phyloP scores from a whole-genome alignment of 1,284 basidiomycete species.

The Trametes pubescens region DNA sequence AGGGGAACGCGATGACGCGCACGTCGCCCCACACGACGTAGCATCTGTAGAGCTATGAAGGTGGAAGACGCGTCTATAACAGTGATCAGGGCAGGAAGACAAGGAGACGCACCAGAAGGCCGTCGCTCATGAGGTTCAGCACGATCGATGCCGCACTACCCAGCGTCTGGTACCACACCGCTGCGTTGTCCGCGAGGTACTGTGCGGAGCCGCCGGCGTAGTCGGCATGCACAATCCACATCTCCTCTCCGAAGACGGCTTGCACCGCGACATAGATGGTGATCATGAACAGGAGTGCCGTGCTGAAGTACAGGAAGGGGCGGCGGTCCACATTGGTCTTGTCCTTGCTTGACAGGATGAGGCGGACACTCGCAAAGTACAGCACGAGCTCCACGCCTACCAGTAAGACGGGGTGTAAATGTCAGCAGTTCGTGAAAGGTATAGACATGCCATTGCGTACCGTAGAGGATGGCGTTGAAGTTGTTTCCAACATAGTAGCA shows the following conservation, averaged over 20 bases:
- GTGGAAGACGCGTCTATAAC: not conserved
- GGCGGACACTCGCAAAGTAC: conserved; percentile 18
- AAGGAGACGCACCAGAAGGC: conserved; percentile 24
- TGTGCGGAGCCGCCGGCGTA: conserved; percentile 27
- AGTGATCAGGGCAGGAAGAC: not conserved
- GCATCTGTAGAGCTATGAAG: conserved; percentile 22
- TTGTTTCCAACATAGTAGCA: conserved; percentile 22
- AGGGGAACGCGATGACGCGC: conserved; percentile 16
- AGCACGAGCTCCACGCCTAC: conserved; percentile 26
- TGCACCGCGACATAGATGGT: conserved; percentile 30
- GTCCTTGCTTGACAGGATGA: conserved; percentile 9
- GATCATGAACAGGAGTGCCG: conserved; percentile 24
- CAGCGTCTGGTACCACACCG: conserved; percentile 34
- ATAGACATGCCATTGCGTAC: not conserved
- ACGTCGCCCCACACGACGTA: conserved; percentile 26
- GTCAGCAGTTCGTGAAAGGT: not conserved
- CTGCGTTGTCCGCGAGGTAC: conserved; percentile 25
- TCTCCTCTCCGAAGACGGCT: conserved; percentile 29
- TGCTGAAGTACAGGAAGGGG: conserved; percentile 28
- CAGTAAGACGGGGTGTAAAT: not conserved
- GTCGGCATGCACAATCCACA: conserved; percentile 32
- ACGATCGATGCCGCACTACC: conserved; percentile 25
- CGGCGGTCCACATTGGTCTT: conserved; percentile 12
- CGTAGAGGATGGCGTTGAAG: conserved; percentile 21
- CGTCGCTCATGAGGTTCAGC: conserved; percentile 27